Evolutionary conservation across 192 early-diverging fungal species (phyloP), one percentile per base, ranked within the genome.

Genomic region (Coemansia aciculifera): DNA sequence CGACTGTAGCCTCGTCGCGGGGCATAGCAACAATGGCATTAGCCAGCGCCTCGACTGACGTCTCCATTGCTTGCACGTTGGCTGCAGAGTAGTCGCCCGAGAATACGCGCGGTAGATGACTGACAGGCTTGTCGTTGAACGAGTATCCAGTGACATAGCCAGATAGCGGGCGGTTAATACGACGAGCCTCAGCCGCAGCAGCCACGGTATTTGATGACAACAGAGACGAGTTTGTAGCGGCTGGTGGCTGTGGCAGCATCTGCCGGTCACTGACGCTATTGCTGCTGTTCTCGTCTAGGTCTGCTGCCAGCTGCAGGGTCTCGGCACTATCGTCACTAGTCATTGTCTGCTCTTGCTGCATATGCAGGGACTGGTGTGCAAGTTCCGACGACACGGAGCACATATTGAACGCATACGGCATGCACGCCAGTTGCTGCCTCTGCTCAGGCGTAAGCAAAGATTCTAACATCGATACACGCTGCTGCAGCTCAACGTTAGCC

Each of bases 81-180:
- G 64, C 46, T 0, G 68, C 39, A 24, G 69, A 73, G 67, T 73
- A 81, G 29, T 81, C 79, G n/a, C 79, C 79, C 2, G 79, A 81
- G 21, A 81, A 81, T 62, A 81, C 79, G 7, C 79, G 73, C 4
- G 79, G 79, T 34, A 81, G 74, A 21, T 75, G 74, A 38, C 73
- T 71, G 37, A 81, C 67, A 0, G 79, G 74, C 37, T 63, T 68
- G 17, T 72, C 66, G 12, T 42, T 76, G 51, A 81, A 69, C 38
- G 70, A 24, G 51, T 56, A 81, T 13, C 71, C 70, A 0, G 79
- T 76, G n/a, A 67, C 66, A 21, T 69, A 73, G 1, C 79, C 79
- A 0, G 79, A 81, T 1, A 81, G 64, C 54, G 79, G 79, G 3
- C 78, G 49, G 43, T 49, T 63, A 21, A 29, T 49, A n/a, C 61